Percentiles rank a stretch among this genome's conserved stretches.
phyloP scores from a whole-genome alignment of 805 yeast genomes.

The Ogataea trehalophila region DNA sequence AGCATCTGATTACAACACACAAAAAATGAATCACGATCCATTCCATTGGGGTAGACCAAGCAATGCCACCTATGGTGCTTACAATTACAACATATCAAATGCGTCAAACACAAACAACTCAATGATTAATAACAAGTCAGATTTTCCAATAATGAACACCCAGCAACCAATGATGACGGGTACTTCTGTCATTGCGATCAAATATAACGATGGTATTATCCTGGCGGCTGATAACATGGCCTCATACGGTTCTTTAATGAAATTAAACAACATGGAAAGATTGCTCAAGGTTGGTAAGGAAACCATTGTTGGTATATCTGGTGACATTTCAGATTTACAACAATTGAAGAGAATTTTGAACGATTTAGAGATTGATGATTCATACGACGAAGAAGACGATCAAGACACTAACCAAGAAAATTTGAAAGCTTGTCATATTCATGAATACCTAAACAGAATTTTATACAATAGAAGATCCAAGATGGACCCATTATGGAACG shows the following conservation, averaged over 20 bases:
- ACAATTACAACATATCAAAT: constrained; percentile 68
- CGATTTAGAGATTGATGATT: constrained; percentile 71
- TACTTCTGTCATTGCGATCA: constrained; percentile 88
- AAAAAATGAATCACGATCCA: constrained; percentile 89
- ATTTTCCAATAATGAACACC: constrained; percentile 76
- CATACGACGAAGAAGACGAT: constrained; percentile 74
- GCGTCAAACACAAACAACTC: constrained; percentile 36
- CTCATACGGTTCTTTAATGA: constrained; percentile 87
- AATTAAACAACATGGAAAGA: constrained; percentile 83
- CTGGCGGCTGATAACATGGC: constrained; percentile 94
- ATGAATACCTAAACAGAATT: constrained; percentile 79
- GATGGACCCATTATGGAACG: constrained; percentile 96
- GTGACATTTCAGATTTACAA: constrained; percentile 94
- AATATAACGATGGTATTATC: constrained; percentile 84
- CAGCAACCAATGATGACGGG: constrained; percentile 96
- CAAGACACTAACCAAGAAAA: constrained; percentile 36
- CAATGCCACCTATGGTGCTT: constrained; percentile 73
- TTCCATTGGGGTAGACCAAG: constrained; percentile 94
- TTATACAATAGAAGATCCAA: constrained; percentile 85
- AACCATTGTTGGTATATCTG: constrained; percentile 89
- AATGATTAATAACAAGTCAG: constrained; percentile 17
- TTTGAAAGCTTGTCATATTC: constrained; percentile 81
- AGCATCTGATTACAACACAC: not conserved
- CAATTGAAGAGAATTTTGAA: constrained; percentile 69
- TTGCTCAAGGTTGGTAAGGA: constrained; percentile 76